phyloP scores from a whole-genome alignment of 352 stramenopile genomes.

The Globisporangium viniferum region DNA sequence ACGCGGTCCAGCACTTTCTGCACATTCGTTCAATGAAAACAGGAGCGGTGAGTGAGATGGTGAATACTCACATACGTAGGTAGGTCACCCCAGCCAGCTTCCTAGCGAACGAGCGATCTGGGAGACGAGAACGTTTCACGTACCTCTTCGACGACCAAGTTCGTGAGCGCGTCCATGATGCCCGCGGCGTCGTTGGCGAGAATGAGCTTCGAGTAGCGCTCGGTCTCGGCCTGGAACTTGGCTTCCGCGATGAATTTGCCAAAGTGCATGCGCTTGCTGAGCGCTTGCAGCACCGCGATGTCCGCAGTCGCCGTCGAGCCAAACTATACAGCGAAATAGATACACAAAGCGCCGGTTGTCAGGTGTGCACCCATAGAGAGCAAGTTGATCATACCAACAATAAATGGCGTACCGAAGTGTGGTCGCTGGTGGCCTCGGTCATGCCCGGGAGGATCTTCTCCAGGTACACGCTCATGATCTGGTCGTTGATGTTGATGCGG shows the following conservation, averaged over 20 bases:
- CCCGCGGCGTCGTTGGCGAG: constrained; percentile 90
- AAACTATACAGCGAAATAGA: constrained; percentile 34
- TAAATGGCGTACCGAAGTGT: constrained; percentile 47
- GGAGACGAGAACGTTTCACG: constrained; percentile 18
- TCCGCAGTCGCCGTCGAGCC: constrained; percentile 85
- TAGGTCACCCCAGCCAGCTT: not conserved
- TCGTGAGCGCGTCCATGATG: constrained; percentile 96
- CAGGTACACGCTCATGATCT: constrained; percentile 96
- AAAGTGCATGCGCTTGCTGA: constrained; percentile 97
- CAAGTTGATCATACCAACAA: not conserved
- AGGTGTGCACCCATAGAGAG: not conserved
- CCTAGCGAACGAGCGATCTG: not conserved
- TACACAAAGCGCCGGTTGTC: not conserved
- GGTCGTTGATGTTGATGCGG: constrained; percentile 97
- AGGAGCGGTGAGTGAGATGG: not conserved
- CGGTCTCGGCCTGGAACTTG: constrained; percentile 93
- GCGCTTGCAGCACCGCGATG: constrained; percentile 92
- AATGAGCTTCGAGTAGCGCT: constrained; percentile 93
- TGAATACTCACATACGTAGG: not conserved
- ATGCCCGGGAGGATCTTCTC: constrained; percentile 94
- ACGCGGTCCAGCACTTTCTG: constrained; percentile 90
- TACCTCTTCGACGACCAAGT: constrained; percentile 91
- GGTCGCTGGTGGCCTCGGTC: constrained; percentile 86
- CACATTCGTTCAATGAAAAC: not conserved
- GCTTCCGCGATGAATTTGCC: constrained; percentile 98